phyloP scores from a whole-genome alignment of 164 flowering plant species.

The Sextonia rubra region DNA sequence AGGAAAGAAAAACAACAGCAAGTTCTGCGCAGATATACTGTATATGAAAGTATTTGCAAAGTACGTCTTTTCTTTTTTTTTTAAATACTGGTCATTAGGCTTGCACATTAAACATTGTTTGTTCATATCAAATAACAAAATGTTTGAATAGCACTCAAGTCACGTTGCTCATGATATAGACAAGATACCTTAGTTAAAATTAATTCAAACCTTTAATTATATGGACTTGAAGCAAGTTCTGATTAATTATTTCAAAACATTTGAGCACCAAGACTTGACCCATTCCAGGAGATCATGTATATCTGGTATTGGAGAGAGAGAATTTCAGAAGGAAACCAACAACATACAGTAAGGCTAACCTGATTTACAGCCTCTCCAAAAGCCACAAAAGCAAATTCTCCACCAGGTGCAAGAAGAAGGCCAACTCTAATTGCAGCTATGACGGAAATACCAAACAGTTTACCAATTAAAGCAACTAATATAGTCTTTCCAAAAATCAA shows the following conservation, averaged over 20 bases:
- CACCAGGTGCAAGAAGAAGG: constrained; percentile 99
- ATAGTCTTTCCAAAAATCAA: constrained; percentile 81
- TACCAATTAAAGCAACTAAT: constrained; percentile 79
- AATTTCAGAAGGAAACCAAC: not conserved
- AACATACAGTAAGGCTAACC: constrained; percentile 35
- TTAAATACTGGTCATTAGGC: not conserved
- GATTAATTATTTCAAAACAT: not conserved
- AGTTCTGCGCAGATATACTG: too few relatives aligned
- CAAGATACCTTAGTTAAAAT: not conserved
- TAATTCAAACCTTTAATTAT: not conserved
- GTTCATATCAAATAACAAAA: not conserved
- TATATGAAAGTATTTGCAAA: too few relatives aligned
- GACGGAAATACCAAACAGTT: constrained; percentile 77
- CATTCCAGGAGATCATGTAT: not conserved
- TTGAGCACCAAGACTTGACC: constrained; percentile 1
- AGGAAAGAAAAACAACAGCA: too few relatives aligned
- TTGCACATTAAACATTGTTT: not conserved
- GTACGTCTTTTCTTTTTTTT: too few relatives aligned
- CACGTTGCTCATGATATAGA: not conserved
- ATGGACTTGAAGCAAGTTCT: not conserved
- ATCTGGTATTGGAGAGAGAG: not conserved
- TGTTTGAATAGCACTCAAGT: not conserved
- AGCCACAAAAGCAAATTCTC: constrained; percentile 99
- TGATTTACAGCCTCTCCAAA: constrained; percentile 99
- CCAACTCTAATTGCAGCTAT: constrained; percentile 94